Evolutionary conservation across 352 stramenopile species (phyloP).

Genomic region (Pythium periplocum): DNA sequence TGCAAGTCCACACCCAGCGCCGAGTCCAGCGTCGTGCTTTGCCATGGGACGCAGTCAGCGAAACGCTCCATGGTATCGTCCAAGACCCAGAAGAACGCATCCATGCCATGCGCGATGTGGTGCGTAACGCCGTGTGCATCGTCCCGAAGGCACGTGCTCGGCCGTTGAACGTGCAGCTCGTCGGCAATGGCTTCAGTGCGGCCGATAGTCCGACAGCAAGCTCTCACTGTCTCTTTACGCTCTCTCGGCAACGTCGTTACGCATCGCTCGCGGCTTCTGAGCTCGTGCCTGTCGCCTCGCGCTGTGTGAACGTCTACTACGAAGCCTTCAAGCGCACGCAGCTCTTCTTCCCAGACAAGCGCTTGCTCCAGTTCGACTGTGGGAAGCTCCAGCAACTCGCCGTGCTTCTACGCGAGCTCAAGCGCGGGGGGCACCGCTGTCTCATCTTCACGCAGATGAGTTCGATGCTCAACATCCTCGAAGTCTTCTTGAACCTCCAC

Average conservation of each 20-base stretch:
- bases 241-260: conserved; percentile 28
- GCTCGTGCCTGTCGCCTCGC: conserved; percentile 25
- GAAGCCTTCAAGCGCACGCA: conserved; percentile 72
- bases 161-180: conserved; percentile 31
- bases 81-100: conserved; percentile 37
- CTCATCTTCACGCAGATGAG: conserved; percentile 99
- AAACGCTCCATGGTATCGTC: conserved; percentile 49
- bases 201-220: conserved; percentile 3
- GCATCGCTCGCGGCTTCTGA: conserved; percentile 17
- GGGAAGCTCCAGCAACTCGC: conserved; percentile 89
- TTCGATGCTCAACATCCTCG: conserved; percentile 99
- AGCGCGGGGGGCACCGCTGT: conserved; percentile 90
- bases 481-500: conserved; percentile 98
- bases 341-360: conserved; percentile 97
- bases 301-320: conserved; percentile 41
- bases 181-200: conserved; percentile 31
- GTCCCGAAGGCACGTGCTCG: conserved; percentile 61
- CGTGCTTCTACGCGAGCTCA: conserved; percentile 94
- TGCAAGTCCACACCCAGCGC: conserved; percentile 53
- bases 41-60: background rate
- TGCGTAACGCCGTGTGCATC: conserved; percentile 68
- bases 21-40: background rate
- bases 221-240: conserved; percentile 24
- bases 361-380: conserved; percentile 96
- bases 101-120: conserved; percentile 28